These are phyloP conservation scores for Talaromyces proteolyticus DNA, from an alignment of 495 filamentous ascomycete genomes.

Conservation along the genomic window DNA sequence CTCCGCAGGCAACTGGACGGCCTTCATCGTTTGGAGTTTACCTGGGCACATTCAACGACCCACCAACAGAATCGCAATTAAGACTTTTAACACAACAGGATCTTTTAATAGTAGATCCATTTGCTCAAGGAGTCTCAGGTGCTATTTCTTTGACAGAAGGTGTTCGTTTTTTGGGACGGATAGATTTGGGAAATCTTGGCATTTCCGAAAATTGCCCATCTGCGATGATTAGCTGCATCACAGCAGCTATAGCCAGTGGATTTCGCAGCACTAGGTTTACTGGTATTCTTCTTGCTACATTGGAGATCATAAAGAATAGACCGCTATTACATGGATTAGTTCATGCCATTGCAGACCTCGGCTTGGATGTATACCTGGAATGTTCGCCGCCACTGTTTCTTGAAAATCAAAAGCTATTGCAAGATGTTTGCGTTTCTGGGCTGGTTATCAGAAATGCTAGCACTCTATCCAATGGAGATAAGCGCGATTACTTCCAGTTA, in stretches of 20 bases:
- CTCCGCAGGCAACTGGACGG: conserved; percentile 15
- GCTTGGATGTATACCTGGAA: conserved; percentile 45
- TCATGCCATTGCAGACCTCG: conserved; percentile 26
- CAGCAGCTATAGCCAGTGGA: conserved; percentile 18
- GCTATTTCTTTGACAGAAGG: conserved; percentile 21
- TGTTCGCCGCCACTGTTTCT: conserved; percentile 42
- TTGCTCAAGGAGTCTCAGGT: conserved; percentile 29
- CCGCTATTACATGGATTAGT: conserved; percentile 29
- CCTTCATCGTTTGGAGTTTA: conserved; percentile 45
- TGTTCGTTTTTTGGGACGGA: conserved; percentile 30
- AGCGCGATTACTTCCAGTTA: conserved; percentile 47
- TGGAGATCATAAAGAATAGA: conserved; percentile 29
- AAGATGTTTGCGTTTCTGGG: conserved; percentile 29
- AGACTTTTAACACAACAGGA: conserved; percentile 39
- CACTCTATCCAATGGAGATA: conserved; percentile 37
- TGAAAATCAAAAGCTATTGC: conserved; percentile 28
- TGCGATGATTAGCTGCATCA: conserved; percentile 26
- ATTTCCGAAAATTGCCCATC: conserved; percentile 16
- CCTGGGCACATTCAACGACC: conserved; percentile 33
- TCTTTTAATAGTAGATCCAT: conserved; percentile 40
- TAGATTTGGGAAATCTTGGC: conserved; percentile 30
- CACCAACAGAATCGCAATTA: conserved; percentile 23
- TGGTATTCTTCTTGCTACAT: conserved; percentile 45
- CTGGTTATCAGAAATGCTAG: conserved; percentile 45
- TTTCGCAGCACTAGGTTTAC: conserved; percentile 31